Percentiles rank a stretch among this genome's conserved stretches.
Evolutionary conservation across 2,329 filamentous ascomycete genomes (phyloP).

Genomic region (Apiospora sp.): DNA sequence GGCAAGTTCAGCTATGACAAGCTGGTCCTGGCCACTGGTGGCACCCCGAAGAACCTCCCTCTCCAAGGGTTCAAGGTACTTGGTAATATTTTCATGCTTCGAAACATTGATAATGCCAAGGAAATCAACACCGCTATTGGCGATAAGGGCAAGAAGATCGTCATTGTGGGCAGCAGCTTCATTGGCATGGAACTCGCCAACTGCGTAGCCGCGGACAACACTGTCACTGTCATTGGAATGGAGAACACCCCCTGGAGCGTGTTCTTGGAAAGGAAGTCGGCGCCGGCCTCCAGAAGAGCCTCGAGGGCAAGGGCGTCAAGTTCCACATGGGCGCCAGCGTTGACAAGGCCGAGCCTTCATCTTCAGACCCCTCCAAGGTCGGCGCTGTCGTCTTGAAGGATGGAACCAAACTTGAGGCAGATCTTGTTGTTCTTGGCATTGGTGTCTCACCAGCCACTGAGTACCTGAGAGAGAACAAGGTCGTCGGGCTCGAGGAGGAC

Average conservation of each 20-base stretch:
- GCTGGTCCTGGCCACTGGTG: slow-evolving; percentile 89
- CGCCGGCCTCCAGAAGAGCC: slow-evolving; percentile 76
- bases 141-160: slow-evolving; percentile 87
- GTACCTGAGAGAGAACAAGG: slow-evolving; percentile 77
- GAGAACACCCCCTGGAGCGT: slow-evolving; percentile 85
- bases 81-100: slow-evolving; percentile 85
- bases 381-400: slow-evolving; percentile 86
- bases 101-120: slow-evolving; percentile 79
- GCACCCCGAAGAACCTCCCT: slow-evolving; percentile 77
- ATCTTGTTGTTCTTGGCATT: slow-evolving; percentile 90
- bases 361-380: slow-evolving; percentile 73
- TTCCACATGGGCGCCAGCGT: slow-evolving; percentile 86
- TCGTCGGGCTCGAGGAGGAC: slow-evolving; percentile 77
- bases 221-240: slow-evolving; percentile 88
- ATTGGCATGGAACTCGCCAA: slow-evolving; percentile 99
- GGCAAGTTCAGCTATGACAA: slow-evolving; percentile 82
- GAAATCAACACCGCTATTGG: slow-evolving; percentile 82
- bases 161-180: slow-evolving; percentile 91
- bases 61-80: slow-evolving; percentile 87
- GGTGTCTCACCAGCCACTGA: slow-evolving; percentile 88
- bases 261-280: slow-evolving; percentile 87
- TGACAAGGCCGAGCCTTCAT: slow-evolving; percentile 80
- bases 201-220: slow-evolving; percentile 79
- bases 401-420: slow-evolving; percentile 82
- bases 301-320: slow-evolving; percentile 88